Evolutionary conservation across 1,284 basidiomycete species (phyloP), one percentile per base, ranked within the genome.

Genomic region (Papiliotrema nemorosa): DNA sequence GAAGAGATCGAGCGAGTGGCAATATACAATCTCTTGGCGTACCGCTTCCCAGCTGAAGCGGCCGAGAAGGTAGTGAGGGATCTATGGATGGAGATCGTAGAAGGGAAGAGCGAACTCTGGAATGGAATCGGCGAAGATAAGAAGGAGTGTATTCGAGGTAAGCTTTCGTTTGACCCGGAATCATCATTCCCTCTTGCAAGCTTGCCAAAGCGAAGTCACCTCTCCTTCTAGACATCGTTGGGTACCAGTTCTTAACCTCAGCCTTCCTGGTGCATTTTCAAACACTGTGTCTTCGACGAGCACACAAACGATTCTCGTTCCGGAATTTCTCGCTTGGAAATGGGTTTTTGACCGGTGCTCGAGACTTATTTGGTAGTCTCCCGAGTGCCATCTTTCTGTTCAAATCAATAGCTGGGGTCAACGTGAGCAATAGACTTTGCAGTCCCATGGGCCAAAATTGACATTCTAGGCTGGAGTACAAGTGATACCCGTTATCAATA

Each of bases 301-400:
- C 92, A 2, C 88, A 92, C 64, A 92, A 94, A 76, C 86, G 85
- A 53, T 96, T 94, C 74, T 88, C 88, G 22, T 96, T 92, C 72
- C 77, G 64, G n/a, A 72, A 70, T 51, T 69, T 66, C 53, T 85
- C 88, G 57, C 83, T 93, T 39, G 88, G 90, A 21, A 92, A 93
- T 70, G 92, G 89, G 65, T 88, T 93, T 66, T 78, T 94, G 25
- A 87, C 89, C 3, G 89, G 88, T 10, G 87, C 89, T 0, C 85
- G 88, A 59, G 83, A 78, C 44, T 89, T 93, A 74, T 90, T 94
- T 67, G 84, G 88, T 7, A 92, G 89, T 20, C 78, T 94, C 7
- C 88, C 93, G 20, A 92, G 90, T 3, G 91, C 93, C 10, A 92
- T 98, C 60, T 98, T 97, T 72, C 77, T 97, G 35, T 97, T 98